phyloP scores from a whole-genome alignment of 345 rosid genomes.

The Eucalyptus decipiens region DNA sequence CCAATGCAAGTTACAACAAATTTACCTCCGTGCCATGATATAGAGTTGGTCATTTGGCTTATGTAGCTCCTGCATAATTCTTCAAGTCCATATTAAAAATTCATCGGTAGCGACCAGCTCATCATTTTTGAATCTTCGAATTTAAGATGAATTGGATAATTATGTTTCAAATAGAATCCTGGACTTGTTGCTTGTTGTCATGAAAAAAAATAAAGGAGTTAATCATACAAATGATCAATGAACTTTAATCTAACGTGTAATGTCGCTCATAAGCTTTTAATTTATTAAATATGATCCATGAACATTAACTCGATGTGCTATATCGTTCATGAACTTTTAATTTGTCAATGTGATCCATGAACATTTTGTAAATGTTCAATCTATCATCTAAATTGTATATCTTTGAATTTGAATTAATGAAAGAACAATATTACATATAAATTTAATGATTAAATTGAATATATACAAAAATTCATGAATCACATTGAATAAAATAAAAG shows the following conservation, averaged over 20 bases:
- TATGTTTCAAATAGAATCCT: not conserved
- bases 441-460: too few relatives aligned
- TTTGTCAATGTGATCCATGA: not conserved
- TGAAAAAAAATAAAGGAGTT: not conserved
- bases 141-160: not conserved
- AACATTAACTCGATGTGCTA: too few relatives aligned
- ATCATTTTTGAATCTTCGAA: not conserved
- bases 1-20: not conserved
- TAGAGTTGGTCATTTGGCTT: not conserved
- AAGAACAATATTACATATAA: not conserved
- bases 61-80: not conserved
- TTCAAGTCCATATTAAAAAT: not conserved
- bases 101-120: rapidly evolving
- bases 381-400: too few relatives aligned
- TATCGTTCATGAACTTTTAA: rapidly evolving
- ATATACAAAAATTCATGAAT: too few relatives aligned
- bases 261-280: rapidly evolving
- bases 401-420: too few relatives aligned
- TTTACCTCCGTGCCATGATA: not conserved
- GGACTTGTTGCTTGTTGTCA: not conserved
- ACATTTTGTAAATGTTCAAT: too few relatives aligned
- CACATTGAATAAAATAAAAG: too few relatives aligned
- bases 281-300: too few relatives aligned
- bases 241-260: too few relatives aligned
- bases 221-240: too few relatives aligned